phyloP scores from a whole-genome alignment of 768 basidiomycete genomes.

The Boletus reticulatus region DNA sequence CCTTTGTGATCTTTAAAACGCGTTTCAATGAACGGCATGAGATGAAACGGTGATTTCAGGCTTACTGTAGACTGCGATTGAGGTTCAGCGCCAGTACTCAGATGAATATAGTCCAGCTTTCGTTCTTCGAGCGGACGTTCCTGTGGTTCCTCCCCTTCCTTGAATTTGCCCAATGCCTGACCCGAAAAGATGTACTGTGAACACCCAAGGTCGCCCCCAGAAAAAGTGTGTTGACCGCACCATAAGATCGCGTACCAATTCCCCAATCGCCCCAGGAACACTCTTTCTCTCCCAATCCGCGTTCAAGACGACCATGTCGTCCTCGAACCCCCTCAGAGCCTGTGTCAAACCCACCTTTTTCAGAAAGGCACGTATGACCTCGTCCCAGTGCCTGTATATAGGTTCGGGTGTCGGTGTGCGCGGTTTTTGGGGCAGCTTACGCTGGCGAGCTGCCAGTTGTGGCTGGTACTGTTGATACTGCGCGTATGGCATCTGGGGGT shows the following conservation, averaged over 20 bases:
- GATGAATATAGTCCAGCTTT: constrained; percentile 61
- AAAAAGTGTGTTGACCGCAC: constrained; percentile 35
- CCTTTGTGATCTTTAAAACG: constrained; percentile 55
- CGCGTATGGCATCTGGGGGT: constrained; percentile 32
- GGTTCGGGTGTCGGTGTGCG: constrained; percentile 41
- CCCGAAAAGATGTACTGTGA: not conserved
- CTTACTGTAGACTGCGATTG: constrained; percentile 60
- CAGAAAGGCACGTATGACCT: constrained; percentile 53
- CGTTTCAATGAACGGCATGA: not conserved
- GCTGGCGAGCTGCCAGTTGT: constrained; percentile 27
- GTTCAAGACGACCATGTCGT: constrained; percentile 73
- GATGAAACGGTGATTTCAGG: constrained; percentile 6
- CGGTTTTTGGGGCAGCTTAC: constrained; percentile 25
- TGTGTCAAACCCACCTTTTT: constrained; percentile 53
- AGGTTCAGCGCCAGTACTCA: constrained; percentile 44
- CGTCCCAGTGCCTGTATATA: constrained; percentile 60
- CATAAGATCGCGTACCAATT: constrained; percentile 48
- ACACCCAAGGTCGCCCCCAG: not conserved
- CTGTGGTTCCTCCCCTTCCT: constrained; percentile 23
- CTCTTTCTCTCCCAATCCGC: constrained; percentile 57
- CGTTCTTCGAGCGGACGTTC: constrained; percentile 57
- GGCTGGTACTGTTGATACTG: constrained; percentile 35
- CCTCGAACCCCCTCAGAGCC: constrained; percentile 59
- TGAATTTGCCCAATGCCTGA: constrained; percentile 31
- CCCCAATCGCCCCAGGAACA: constrained; percentile 54